Evolutionary conservation across 495 filamentous ascomycete genomes (phyloP).

Genomic region (Podospora didyma): DNA sequence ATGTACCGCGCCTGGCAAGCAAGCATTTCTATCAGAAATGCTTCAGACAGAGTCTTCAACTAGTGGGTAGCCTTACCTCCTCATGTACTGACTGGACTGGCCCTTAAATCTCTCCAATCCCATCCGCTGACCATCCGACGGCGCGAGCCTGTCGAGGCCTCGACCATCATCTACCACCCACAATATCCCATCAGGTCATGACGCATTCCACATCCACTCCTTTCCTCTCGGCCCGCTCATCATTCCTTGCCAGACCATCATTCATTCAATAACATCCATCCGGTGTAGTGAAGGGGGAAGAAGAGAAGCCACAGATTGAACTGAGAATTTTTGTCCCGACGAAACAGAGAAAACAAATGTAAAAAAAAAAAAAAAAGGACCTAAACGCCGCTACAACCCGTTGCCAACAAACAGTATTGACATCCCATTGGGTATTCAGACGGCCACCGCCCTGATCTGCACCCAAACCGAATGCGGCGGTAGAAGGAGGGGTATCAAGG

Average conservation of each 20-base stretch:
- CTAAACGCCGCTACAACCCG: not conserved
- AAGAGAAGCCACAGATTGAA: not conserved
- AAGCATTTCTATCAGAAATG: too few species aligned
- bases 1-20: too few species aligned
- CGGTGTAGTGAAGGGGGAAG: not conserved
- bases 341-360: not conserved
- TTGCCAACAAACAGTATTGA: not conserved
- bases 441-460: not conserved
- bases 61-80: not conserved
- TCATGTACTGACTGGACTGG: not conserved
- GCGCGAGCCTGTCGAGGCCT: too few species aligned
- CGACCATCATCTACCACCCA: not conserved
- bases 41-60: too few species aligned
- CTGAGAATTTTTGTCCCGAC: slow-evolving; percentile 2
- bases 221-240: not conserved
- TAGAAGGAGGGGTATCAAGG: not conserved
- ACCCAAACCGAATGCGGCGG: not conserved
- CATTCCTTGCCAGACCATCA: not conserved
- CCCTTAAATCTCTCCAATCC: not conserved
- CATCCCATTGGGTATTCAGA: not conserved
- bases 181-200: not conserved
- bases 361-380: not conserved
- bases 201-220: not conserved
- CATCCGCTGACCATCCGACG: too few species aligned
- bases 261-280: not conserved